phyloP scores from a whole-genome alignment of 192 early-diverging fungal genomes.

The Coemansia sp. region DNA sequence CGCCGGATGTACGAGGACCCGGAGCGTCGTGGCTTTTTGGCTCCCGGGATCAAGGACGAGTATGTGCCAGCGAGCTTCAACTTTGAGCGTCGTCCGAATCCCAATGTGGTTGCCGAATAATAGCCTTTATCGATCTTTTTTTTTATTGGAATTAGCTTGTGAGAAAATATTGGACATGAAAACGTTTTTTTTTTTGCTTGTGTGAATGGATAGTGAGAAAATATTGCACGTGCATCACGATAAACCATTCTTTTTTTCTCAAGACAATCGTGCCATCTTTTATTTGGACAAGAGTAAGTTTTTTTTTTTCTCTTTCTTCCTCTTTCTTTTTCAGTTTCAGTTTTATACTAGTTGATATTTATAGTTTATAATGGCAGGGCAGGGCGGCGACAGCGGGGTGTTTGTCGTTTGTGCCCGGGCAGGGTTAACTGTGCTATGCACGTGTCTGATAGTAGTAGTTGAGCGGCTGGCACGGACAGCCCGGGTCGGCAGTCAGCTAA shows the following conservation, averaged over 20 bases:
- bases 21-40: conserved; percentile 73
- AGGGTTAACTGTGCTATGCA: not conserved
- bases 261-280: no score
- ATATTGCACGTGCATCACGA: no score
- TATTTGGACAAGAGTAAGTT: no score
- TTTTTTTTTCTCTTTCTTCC: no score
- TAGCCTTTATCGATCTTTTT: no score
- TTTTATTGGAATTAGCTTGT: no score
- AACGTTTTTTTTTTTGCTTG: no score
- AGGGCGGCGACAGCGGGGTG: not conserved
- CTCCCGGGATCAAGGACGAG: conserved; percentile 33
- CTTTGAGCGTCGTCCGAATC: conserved; percentile 18
- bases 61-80: conserved; percentile 46
- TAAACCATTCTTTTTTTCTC: no score
- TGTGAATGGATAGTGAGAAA: no score
- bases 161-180: no score
- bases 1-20: conserved; percentile 66
- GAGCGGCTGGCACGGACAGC: not conserved
- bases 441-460: not conserved
- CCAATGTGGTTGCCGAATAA: no score
- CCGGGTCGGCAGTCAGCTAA: not conserved
- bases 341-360: not conserved
- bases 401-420: not conserved
- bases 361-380: not conserved
- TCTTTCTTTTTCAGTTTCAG: no score